phyloP scores from a whole-genome alignment of 1,284 basidiomycete genomes.

The Ustilago curta region DNA sequence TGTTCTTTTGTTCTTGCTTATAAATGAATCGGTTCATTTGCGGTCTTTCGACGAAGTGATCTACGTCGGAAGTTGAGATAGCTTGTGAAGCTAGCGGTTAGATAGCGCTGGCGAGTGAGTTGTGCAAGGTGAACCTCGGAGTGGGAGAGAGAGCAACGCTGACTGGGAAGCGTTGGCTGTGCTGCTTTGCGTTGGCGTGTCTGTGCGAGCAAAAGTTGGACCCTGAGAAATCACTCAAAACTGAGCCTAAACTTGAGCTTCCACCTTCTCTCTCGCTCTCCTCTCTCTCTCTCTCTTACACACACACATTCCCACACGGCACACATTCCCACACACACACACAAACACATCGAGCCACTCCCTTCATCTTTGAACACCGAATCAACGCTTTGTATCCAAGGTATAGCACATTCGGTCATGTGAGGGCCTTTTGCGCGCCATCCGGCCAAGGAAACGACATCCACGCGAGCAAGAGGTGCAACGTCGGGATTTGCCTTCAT shows the following conservation, averaged over 20 bases:
- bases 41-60: not conserved
- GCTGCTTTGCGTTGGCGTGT: not conserved
- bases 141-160: not conserved
- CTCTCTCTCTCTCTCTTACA: too few relatives aligned
- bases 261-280: not conserved
- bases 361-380: not conserved
- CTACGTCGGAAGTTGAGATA: not conserved
- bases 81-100: not conserved
- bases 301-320: too few relatives aligned
- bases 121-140: not conserved
- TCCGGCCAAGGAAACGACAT: slow-evolving; percentile 5
- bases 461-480: not conserved
- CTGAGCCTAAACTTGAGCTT: slow-evolving; percentile 5
- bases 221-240: slow-evolving; percentile 1
- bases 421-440: not conserved
- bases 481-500: not conserved
- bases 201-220: slow-evolving; percentile 6
- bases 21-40: slow-evolving; percentile 12
- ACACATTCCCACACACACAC: slow-evolving; percentile 1
- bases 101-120: not conserved
- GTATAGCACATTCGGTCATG: not conserved
- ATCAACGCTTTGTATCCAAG: not conserved
- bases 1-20: not conserved
- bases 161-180: not conserved
- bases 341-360: not conserved